phyloP scores from a whole-genome alignment of 2,329 filamentous ascomycete species.

The Penicillium sp. region DNA sequence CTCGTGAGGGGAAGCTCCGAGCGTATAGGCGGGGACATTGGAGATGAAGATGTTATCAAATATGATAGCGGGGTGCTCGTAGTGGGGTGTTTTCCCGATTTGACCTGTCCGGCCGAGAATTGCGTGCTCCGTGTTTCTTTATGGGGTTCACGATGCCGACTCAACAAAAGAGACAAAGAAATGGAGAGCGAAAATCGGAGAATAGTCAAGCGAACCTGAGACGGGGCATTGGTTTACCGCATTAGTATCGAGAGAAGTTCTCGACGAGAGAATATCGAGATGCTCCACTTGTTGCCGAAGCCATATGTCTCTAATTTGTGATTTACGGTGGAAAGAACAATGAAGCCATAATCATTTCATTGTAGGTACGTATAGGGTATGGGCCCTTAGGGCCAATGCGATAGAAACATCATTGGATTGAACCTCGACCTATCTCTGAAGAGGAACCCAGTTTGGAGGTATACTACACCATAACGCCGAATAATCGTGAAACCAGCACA shows the following conservation, averaged over 20 bases:
- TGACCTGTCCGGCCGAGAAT: background rate
- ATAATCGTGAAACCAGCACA: slow-evolving; percentile 1
- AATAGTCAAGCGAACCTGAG: too few relatives aligned
- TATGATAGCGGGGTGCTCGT: too few relatives aligned
- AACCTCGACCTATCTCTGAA: slow-evolving; percentile 4
- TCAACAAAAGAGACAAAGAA: background rate
- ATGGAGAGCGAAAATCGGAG: too few relatives aligned
- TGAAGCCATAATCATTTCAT: slow-evolving; percentile 1
- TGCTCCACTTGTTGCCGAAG: too few relatives aligned
- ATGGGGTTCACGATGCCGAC: background rate
- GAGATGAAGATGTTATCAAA: slow-evolving; percentile 3
- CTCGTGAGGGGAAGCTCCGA: slow-evolving; percentile 3
- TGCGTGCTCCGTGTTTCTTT: background rate
- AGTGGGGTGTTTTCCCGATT: background rate
- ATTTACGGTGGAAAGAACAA: background rate
- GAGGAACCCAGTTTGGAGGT: slow-evolving; percentile 17
- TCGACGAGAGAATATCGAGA: too few relatives aligned
- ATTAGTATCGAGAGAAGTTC: too few relatives aligned
- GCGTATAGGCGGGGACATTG: background rate
- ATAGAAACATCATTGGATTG: background rate
- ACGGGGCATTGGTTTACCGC: too few relatives aligned
- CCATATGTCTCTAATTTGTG: too few relatives aligned
- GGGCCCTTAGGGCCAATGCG: background rate
- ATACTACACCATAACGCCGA: slow-evolving; percentile 22
- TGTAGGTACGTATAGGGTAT: background rate